Evolutionary conservation across 2,329 filamentous ascomycete species (phyloP).

Genomic region (Hymenoscyphus albidus): DNA sequence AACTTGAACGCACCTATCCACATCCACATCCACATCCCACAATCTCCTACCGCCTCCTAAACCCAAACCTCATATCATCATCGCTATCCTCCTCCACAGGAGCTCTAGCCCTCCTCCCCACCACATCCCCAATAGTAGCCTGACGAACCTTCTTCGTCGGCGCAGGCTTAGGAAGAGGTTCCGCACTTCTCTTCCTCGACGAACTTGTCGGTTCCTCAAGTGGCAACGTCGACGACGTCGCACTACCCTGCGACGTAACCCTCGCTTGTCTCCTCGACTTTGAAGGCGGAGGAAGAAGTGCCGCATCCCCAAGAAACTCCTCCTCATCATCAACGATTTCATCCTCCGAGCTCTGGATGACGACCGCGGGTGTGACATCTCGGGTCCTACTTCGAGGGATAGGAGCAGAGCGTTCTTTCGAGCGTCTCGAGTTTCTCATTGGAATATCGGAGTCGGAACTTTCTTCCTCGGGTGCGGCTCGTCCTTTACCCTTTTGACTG

Average conservation of each 20-base stretch:
- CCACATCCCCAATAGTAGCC: constrained; percentile 4
- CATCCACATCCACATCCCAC: no score
- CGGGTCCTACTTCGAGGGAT: not conserved
- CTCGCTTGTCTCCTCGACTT: not conserved
- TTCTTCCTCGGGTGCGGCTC: constrained; percentile 11
- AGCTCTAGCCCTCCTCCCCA: constrained; percentile 19
- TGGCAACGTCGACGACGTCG: not conserved
- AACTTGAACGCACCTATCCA: constrained; percentile 25
- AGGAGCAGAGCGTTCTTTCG: not conserved
- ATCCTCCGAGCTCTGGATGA: not conserved
- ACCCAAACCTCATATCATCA: constrained; percentile 33
- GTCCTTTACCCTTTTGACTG: constrained; percentile 28
- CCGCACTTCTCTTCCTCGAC: constrained; percentile 26
- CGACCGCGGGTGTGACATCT: not conserved
- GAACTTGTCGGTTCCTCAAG: constrained; percentile 6
- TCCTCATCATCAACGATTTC: not conserved
- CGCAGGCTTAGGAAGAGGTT: constrained; percentile 20
- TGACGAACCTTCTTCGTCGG: constrained; percentile 30
- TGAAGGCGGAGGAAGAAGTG: no score
- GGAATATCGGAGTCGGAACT: not conserved
- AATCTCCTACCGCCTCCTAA: constrained; percentile 22
- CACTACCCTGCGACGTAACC: constrained; percentile 19
- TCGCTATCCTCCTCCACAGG: constrained; percentile 31
- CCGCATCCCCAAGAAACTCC: no score
- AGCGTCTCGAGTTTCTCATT: not conserved